A percentile compares a stretch with the other conserved stretches of the same genome.
phyloP scores from a whole-genome alignment of 495 filamentous ascomycete genomes.

The Letharia columbiana region DNA sequence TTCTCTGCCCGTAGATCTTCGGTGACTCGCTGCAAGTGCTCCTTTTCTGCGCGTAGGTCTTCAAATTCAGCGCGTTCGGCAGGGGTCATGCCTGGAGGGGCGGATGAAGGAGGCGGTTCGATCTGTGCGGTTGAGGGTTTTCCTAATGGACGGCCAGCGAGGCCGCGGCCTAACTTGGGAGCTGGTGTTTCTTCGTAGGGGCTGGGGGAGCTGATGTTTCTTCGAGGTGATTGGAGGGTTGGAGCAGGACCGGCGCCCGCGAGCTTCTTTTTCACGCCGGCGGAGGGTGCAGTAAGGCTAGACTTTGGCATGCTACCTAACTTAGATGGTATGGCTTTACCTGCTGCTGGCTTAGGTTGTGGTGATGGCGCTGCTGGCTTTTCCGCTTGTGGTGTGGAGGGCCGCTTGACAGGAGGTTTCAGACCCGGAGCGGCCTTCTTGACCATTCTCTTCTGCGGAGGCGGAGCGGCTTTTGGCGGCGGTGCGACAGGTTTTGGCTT shows the following conservation, averaged over 20 bases:
- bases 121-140: slow-evolving; percentile 46
- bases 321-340: slow-evolving; percentile 50
- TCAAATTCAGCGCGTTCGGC: slow-evolving; percentile 83
- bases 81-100: slow-evolving; percentile 49
- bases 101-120: slow-evolving; percentile 28
- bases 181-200: slow-evolving; percentile 52
- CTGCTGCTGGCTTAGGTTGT: slow-evolving; percentile 48
- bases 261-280: slow-evolving; percentile 62
- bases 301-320: slow-evolving; percentile 59
- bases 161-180: slow-evolving; percentile 66
- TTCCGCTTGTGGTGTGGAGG: slow-evolving; percentile 48
- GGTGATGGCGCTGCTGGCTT: slow-evolving; percentile 39
- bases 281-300: slow-evolving; percentile 49
- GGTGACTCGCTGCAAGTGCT: slow-evolving; percentile 57
- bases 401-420: slow-evolving; percentile 49
- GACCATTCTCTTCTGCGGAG: slow-evolving; percentile 31
- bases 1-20: slow-evolving; percentile 73
- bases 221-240: slow-evolving; percentile 53
- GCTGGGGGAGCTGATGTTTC: slow-evolving; percentile 44
- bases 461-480: slow-evolving; percentile 47
- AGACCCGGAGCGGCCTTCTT: slow-evolving; percentile 47
- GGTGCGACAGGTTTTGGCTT: slow-evolving; percentile 77
- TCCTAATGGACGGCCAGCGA: slow-evolving; percentile 79
- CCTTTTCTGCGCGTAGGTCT: slow-evolving; percentile 74
- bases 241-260: slow-evolving; percentile 44